Percentiles rank a stretch among this genome's conserved stretches.
Evolutionary conservation across 306 rosid genomes (phyloP).

Genomic region (Corylus avellana): DNA sequence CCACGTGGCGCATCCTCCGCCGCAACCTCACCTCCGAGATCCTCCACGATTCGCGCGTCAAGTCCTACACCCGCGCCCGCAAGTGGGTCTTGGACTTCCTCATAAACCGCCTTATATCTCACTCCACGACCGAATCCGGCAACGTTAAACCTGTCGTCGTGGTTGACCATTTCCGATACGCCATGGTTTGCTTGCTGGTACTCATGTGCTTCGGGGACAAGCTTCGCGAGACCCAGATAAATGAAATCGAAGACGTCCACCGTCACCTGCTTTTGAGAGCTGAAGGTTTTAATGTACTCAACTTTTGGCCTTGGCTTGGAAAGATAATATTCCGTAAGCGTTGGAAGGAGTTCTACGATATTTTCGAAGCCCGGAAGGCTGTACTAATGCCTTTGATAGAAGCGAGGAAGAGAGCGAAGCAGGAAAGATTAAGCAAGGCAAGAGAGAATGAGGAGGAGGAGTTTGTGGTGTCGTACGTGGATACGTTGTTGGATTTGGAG

Average conservation of each 20-base stretch:
- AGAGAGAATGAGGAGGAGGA: background rate
- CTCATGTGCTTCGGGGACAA: slow-evolving; percentile 15
- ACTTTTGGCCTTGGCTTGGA: slow-evolving; percentile 26
- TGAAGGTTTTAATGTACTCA: background rate
- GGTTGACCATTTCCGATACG: background rate
- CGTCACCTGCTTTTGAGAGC: background rate
- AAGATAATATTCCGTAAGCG: slow-evolving; percentile 22
- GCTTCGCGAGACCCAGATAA: background rate
- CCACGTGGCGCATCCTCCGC: slow-evolving; percentile 9
- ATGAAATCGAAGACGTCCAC: background rate
- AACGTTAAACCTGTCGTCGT: background rate
- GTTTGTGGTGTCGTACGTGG: slow-evolving; percentile 10
- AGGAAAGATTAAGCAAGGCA: slow-evolving; percentile 16
- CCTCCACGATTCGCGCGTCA: slow-evolving; percentile 10
- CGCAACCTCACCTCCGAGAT: slow-evolving; percentile 10
- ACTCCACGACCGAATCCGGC: background rate
- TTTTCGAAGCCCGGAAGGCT: slow-evolving; percentile 4
- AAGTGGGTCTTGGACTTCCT: slow-evolving; percentile 13
- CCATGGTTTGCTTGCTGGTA: slow-evolving; percentile 8
- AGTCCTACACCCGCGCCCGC: background rate
- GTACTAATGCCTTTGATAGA: slow-evolving; percentile 34
- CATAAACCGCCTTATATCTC: background rate
- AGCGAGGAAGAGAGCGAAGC: slow-evolving; percentile 37
- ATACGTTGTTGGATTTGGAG: slow-evolving; percentile 7
- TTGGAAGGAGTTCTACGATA: background rate